Evolutionary conservation across 441 rosid species (phyloP).

Genomic region (Francoa sonchifolia): DNA sequence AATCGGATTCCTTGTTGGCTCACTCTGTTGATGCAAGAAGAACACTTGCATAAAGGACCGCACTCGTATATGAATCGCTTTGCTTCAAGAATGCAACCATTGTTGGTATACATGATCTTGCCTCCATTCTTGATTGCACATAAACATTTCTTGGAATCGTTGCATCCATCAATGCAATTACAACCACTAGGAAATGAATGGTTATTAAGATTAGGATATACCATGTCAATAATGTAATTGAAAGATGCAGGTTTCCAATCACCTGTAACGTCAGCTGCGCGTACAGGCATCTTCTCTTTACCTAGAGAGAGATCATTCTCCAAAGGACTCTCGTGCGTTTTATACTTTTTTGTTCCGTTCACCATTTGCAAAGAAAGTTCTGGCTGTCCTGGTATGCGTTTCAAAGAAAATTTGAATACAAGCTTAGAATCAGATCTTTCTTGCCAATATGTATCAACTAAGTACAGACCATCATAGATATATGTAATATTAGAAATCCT

Average conservation of each 20-base stretch:
- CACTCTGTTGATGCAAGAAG: slow-evolving; percentile 67
- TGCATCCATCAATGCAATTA: slow-evolving; percentile 43
- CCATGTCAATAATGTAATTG: slow-evolving; percentile 35
- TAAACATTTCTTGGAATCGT: slow-evolving; percentile 35
- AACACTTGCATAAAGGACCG: slow-evolving; percentile 68
- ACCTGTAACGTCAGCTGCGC: slow-evolving; percentile 63
- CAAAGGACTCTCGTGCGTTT: slow-evolving; percentile 53
- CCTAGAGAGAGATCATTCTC: slow-evolving; percentile 56
- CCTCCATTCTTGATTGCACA: slow-evolving; percentile 64
- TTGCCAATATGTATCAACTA: slow-evolving; percentile 50
- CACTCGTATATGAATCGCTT: slow-evolving; percentile 69
- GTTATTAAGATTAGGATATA: slow-evolving; percentile 44
- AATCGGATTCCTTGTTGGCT: slow-evolving; percentile 63
- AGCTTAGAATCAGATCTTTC: slow-evolving; percentile 53
- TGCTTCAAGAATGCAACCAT: slow-evolving; percentile 59
- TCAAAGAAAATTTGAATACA: slow-evolving; percentile 54
- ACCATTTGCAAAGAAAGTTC: slow-evolving; percentile 84
- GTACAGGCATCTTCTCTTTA: slow-evolving; percentile 51
- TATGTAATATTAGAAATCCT: slow-evolving; percentile 35
- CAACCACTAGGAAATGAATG: slow-evolving; percentile 47
- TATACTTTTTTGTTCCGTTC: slow-evolving; percentile 32
- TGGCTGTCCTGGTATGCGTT: slow-evolving; percentile 59
- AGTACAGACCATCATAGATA: slow-evolving; percentile 67
- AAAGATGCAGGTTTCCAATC: slow-evolving; percentile 59
- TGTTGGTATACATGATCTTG: slow-evolving; percentile 62